Base-by-base conservation (phyloP, 306 rosid species). In the Trifolium subterraneum region DNA sequence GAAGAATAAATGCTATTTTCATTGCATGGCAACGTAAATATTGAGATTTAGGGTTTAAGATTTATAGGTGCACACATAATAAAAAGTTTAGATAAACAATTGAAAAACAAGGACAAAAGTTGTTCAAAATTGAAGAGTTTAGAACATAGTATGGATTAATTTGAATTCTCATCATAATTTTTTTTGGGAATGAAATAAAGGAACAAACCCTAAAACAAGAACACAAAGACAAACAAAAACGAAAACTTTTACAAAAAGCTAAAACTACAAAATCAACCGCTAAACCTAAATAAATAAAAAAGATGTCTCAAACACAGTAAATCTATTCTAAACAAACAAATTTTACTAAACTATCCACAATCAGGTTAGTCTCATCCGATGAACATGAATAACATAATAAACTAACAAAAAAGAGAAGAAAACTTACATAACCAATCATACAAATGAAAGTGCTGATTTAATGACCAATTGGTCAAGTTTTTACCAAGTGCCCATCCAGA, bases 381-480 rank as follows among this genome's bases (percentile, higher is more conserved):
- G 2, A 42, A 12, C 48, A 12, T 12, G 48, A 42, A 42, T 4
- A 42, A 42, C 2, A 12, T 4, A 42, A 42, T 42, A 13, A 61
- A 25, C 2, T 22, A 22, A 22, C 25, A 22, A 11, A 41, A 19
- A 11, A 5, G 8, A 25, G 39, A 38, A 45, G 33, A 52, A 47
- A 58, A 39, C 78, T 77, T 80, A 84, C 85, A 80, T 5, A 84
- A 79, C 83, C 85, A 84, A 0, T 84, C 83, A 4, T 20, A 6
- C 11, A 80, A 33, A 39, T 64, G n/a, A 45, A 84, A 80, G 0
- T 64, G 72, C 2, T 77, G 54, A 8, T 80, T 74, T 16, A 18
- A 64, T 63, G 87, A 64, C 83, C 85, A 84, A 50, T 69, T 35
- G 15, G 87, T 63, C 8, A 84, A 19, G 58, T 84, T 84, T 47